Evolutionary conservation across 352 stramenopile species (phyloP), one percentile per base, ranked within the genome.

Genomic region (Phytophthora pistaciae): DNA sequence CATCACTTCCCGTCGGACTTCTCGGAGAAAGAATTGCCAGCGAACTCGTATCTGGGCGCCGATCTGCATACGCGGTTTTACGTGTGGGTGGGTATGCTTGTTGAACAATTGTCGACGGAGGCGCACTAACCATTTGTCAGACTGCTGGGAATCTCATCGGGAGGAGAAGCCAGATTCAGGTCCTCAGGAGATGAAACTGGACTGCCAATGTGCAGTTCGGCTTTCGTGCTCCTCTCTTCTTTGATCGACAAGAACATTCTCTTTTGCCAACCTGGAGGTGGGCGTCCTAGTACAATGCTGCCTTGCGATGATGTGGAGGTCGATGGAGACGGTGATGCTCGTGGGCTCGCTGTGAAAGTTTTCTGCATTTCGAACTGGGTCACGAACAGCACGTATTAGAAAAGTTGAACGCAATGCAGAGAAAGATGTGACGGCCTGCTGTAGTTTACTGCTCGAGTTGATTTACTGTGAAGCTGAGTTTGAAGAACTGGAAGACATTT

Each of bases 201-300:
- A 11, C 21, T 55, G 40, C 23, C 46, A 52, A 71, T 11, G 10
- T 42, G 27, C 49, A 49, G 14, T 16, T 74, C 38, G 1, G 44
- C 21, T 38, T 53, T 56, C 10, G 44, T n/a, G 18, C 18, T 66
- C 5, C 27, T 42, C 16, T 64, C 54, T 49, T 66, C 56, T 20
- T 49, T 55, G 25, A 76, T 27, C 8, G 70, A 70, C 33, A 75
- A 8, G 21, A 79, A 25, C 58, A 85, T 38, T 40, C 65, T 70
- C 10, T 75, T 84, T 27, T 87, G 79, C 79, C 79, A 87, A 27
- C 80, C 77, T 38, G 72, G 36, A 54, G 79, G 79, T 56, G 79
- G 79, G 2, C 60, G 69, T 56, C 60, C 69, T 38, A 82, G 64
- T 3, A 78, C 54, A 20, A 85, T 65, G 44, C 79, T 87, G n/a